Evolutionary conservation across 495 filamentous ascomycete species (phyloP).

Genomic region (Xylaria curta): DNA sequence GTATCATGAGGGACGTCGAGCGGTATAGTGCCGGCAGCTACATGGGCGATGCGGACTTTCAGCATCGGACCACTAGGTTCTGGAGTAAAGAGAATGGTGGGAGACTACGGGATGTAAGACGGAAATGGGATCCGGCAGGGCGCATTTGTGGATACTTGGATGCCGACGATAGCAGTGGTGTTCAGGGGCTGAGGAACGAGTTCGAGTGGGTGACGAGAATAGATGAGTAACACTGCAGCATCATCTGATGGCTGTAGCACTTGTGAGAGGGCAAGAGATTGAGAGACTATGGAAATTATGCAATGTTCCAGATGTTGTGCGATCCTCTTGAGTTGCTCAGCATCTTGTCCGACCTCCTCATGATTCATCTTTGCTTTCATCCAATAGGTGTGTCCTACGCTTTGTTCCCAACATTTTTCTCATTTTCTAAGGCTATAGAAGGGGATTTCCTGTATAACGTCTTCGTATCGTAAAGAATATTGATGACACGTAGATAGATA

Average conservation of each 20-base stretch:
- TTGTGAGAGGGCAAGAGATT: not conserved
- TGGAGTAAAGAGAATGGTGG: constrained; percentile 48
- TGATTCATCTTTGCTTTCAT: not conserved
- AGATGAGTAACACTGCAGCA: constrained; percentile 6
- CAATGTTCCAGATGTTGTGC: not conserved
- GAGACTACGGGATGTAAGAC: constrained; percentile 46
- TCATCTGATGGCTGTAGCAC: not conserved
- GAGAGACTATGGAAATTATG: not conserved
- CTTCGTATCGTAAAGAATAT: not conserved
- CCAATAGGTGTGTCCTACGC: not conserved
- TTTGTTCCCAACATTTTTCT: not conserved
- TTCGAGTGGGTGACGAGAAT: constrained; percentile 28
- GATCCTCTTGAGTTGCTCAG: not conserved
- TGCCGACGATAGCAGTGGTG: constrained; percentile 41
- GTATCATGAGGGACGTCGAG: constrained; percentile 49
- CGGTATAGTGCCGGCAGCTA: constrained; percentile 53
- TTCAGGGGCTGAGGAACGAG: constrained; percentile 41
- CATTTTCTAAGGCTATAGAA: not conserved
- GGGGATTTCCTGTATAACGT: not conserved
- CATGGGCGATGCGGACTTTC: constrained; percentile 60
- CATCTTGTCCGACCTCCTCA: not conserved
- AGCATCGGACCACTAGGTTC: constrained; percentile 49
- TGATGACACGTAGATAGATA: constrained; percentile 15
- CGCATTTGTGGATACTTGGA: constrained; percentile 53
- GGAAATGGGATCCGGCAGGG: constrained; percentile 54